Percentiles rank a stretch among this genome's conserved stretches.
Evolutionary conservation across 31 red algal genomes (phyloP).

Genomic region (Bonnemaisonia californica): DNA sequence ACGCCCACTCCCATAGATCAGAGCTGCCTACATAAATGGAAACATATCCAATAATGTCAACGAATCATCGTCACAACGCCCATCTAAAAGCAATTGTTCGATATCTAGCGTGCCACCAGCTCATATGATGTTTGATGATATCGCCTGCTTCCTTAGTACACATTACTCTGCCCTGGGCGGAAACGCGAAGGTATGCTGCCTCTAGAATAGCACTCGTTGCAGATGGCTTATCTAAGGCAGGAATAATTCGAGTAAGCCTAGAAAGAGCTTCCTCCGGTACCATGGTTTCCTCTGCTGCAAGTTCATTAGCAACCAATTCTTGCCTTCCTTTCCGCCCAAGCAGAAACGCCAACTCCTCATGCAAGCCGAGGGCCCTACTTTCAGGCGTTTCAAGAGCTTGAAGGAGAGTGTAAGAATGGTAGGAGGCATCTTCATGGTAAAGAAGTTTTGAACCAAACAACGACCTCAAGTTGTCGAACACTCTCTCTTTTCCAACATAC

Average conservation of each 20-base stretch:
- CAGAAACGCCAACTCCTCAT: conserved; percentile 69
- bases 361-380: conserved; percentile 52
- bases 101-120: conserved; percentile 51
- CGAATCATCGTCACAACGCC: conserved; percentile 55
- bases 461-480: conserved; percentile 46
- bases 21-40: conserved; percentile 55
- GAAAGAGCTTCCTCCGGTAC: conserved; percentile 49
- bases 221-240: conserved; percentile 28
- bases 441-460: conserved; percentile 49
- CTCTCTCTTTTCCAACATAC: conserved; percentile 37
- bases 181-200: conserved; percentile 60
- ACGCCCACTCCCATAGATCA: conserved; percentile 51
- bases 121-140: conserved; percentile 24
- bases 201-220: conserved; percentile 47
- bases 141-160: conserved; percentile 48
- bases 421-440: conserved; percentile 32
- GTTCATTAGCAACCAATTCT: conserved; percentile 66
- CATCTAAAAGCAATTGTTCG: conserved; percentile 57
- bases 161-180: conserved; percentile 55
- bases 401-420: conserved; percentile 62
- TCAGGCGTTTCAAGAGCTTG: conserved; percentile 57
- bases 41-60: conserved; percentile 46
- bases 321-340: conserved; percentile 65
- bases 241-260: conserved; percentile 45
- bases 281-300: conserved; percentile 60